Evolutionary conservation across 805 yeast genomes (phyloP).

Genomic region (Yarrowia sp.): DNA sequence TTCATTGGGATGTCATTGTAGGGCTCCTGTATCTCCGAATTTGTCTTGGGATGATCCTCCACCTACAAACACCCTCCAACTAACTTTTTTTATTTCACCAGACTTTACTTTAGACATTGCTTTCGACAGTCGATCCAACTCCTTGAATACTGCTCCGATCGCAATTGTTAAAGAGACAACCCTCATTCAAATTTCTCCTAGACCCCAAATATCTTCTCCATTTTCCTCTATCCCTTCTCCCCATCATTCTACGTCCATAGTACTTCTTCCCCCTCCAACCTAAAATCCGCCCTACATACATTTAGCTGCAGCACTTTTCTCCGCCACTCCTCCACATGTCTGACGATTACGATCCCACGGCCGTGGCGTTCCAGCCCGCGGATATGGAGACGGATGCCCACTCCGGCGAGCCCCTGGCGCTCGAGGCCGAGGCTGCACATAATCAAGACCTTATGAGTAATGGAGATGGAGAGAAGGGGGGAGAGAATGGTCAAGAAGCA

Average conservation of each 20-base stretch:
- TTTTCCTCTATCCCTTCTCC: too few species aligned
- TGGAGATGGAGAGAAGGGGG: too few species aligned
- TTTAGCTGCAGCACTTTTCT: not conserved
- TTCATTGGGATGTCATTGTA: too few species aligned
- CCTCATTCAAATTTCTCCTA: too few species aligned
- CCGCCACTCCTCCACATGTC: not conserved
- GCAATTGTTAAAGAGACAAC: not conserved
- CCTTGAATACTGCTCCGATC: not conserved
- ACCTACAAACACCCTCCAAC: too few species aligned
- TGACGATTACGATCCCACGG: constrained; percentile 9
- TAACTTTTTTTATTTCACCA: too few species aligned
- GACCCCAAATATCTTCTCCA: too few species aligned
- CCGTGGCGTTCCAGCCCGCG: constrained; percentile 9
- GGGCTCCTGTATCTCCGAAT: too few species aligned
- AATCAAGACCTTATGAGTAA: too few species aligned
- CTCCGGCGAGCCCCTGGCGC: not conserved
- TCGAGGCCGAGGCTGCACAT: not conserved
- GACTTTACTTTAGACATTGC: too few species aligned
- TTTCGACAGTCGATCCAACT: not conserved
- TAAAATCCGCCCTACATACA: not conserved
- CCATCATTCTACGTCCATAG: too few species aligned
- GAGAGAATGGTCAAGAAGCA: not conserved
- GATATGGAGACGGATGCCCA: not conserved
- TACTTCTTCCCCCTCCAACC: not conserved
- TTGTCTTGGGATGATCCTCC: too few species aligned